Base-by-base conservation (phyloP, 768 basidiomycete genomes). In the Suillus luteus region DNA sequence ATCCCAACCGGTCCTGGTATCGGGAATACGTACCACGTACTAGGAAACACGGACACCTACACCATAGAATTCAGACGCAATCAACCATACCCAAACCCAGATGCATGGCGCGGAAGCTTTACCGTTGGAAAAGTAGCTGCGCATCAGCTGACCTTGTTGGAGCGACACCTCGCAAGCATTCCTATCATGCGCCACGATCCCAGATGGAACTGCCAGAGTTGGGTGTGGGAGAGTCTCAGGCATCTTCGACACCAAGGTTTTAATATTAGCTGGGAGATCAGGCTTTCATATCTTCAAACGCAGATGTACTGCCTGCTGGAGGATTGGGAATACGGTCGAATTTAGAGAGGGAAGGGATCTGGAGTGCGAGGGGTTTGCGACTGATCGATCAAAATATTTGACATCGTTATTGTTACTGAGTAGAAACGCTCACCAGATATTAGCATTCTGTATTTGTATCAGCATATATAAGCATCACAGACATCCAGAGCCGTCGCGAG, bases 21-120 rank as follows among this genome's bases (percentile, higher is more conserved):
- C 0, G 75, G 74, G 38, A 68, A 73, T 55, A 66, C 69, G 58
- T 75, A 76, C 62, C 70, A 76, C 58, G 40, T 75, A 17, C 65
- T 67, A 0, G 74, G 75, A 3, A 61, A 64, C 57, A 62, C 63
- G 1, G 75, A 75, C 14, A 73, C 73, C 5, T 73, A 68, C 59
- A 69, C 69, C 0, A 64, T 69, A 0, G 66, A 66, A 8, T 66
- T 68, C 46, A 22, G 66, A 10, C 27, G 59, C 6, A 54, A 58
- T 0, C 65, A 65, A 3, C 43, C 40, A 5, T 61, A 66, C n/a
- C 67, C 40, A 60, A 65, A 24, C 15, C 14, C 27, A 35, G 48
- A 60, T 4, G 61, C 67, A 9, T 75, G 74, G 74, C 67, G 75
- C 0, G 74, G 75, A 4, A 62, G 65, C 17, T 67, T 67, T 14